Percentiles rank a stretch among this genome's conserved stretches.
Conservation (phyloP, 495 filamentous ascomycete genomes). For the Pyrenula massariospora region DNA sequence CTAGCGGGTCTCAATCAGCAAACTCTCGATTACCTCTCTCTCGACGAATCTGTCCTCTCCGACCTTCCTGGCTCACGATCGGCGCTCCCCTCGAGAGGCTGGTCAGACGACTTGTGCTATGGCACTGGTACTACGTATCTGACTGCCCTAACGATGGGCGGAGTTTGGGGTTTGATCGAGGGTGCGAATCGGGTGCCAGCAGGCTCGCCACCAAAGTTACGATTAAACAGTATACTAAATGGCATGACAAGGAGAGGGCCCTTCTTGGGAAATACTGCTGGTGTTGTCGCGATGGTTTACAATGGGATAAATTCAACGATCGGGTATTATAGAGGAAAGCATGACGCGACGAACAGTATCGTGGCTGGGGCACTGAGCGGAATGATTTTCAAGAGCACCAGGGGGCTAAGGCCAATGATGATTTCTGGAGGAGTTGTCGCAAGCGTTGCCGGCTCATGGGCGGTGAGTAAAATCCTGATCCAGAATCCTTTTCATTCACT, state of each 20-base stretch:
- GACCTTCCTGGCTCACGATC: slow-evolving; percentile 78
- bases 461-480: slow-evolving; percentile 50
- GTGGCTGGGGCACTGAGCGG: slow-evolving; percentile 75
- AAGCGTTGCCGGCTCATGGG: slow-evolving; percentile 73
- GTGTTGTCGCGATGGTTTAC: slow-evolving; percentile 88
- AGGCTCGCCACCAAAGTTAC: slow-evolving; percentile 74
- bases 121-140: slow-evolving; percentile 92
- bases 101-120: slow-evolving; percentile 96
- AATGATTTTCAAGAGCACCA: slow-evolving; percentile 91
- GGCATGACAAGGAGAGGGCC: slow-evolving; percentile 84
- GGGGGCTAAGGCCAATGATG: slow-evolving; percentile 80
- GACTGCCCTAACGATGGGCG: slow-evolving; percentile 71
- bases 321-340: slow-evolving; percentile 75
- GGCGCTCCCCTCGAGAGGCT: slow-evolving; percentile 84
- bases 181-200: slow-evolving; percentile 62
- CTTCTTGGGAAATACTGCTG: slow-evolving; percentile 93
- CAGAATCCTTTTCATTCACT: slow-evolving; percentile 2
- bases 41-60: slow-evolving; percentile 85
- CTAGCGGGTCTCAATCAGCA: slow-evolving; percentile 87
- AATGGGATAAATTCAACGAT: slow-evolving; percentile 89
- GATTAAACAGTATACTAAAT: slow-evolving; percentile 87
- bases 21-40: slow-evolving; percentile 80
- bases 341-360: slow-evolving; percentile 83
- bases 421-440: slow-evolving; percentile 85
- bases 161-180: slow-evolving; percentile 83